Conservation (phyloP, 176 grass and related monocot species). For the Hordeum vulgare region MorexV3_pseudomolecules_assembly NC_058521.1:604058872-604059371, state of each 20-base stretch:
- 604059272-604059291: neutral
- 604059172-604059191: conserved; percentile 13
- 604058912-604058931: neutral
- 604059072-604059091: conserved; percentile 55
- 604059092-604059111: conserved; percentile 23
- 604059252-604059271: neutral
- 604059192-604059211: conserved; percentile 18
- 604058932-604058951: neutral
- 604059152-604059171: conserved; percentile 1
- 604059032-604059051: conserved; percentile 62
- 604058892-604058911: neutral
- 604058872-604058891: neutral
- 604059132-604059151: conserved; percentile 29
- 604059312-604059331: neutral
- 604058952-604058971: conserved; percentile 31
- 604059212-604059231: neutral
- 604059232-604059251: neutral
- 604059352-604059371: too few relatives aligned
- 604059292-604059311: neutral
- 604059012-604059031: conserved; percentile 23
- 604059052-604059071: conserved; percentile 59
- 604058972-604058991: conserved; percentile 44
- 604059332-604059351: too few relatives aligned
- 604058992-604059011: conserved; percentile 7
- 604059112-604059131: conserved; percentile 19